Evolutionary conservation across 176 grass and related monocot species (phyloP), one percentile per base, ranked within the genome.

Genomic region (Rhynchospora tenuis): DNA sequence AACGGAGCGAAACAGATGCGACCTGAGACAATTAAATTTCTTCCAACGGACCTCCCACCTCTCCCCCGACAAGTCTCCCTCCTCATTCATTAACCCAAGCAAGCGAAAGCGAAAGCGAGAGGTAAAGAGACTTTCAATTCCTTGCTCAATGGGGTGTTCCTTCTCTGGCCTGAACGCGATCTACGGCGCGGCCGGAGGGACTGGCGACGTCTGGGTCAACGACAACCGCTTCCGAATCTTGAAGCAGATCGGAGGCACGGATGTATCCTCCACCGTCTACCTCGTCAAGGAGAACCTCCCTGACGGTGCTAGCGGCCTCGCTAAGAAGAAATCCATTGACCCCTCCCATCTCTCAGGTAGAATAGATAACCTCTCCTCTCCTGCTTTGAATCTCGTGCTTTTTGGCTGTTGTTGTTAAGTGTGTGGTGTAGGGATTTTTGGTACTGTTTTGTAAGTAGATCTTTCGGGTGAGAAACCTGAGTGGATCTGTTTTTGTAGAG

Each of bases 271-370:
- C 76, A 87, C 80, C 85, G 92, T 97, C 76, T 89, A 84, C 62
- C 94, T 97, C 85, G 94, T 97, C 77, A 94, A 89, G 66, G 94
- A 97, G 85, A 86, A 94, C 85, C 58, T 90, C 73, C 68, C 86
- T 23, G 76, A 60, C 43, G 83, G 82, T 2, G 84, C 83, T 19
- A 38, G 7, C 20, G 86, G 88, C 20, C 81, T 97, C 57, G 83
- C 92, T 24, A 83, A 83, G 66, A 97, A 92, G 88, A 92, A 94
- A 70, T 86, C 86, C 52, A 64, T 97, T 70, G 85, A 94, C 56
- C 88, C 92, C 7, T 94, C 94, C 13, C 94, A 97, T 79, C 84
- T 92, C 81, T 97, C 94, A 84, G 94, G 94, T 97, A n/a, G n/a
- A n/a, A n/a, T 59, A 20, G 67, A 79, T 11, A 7, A 12, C 24